Base-by-base conservation (phyloP, 192 early-diverging fungal genomes). In the Coemansia aciculifera region DNA sequence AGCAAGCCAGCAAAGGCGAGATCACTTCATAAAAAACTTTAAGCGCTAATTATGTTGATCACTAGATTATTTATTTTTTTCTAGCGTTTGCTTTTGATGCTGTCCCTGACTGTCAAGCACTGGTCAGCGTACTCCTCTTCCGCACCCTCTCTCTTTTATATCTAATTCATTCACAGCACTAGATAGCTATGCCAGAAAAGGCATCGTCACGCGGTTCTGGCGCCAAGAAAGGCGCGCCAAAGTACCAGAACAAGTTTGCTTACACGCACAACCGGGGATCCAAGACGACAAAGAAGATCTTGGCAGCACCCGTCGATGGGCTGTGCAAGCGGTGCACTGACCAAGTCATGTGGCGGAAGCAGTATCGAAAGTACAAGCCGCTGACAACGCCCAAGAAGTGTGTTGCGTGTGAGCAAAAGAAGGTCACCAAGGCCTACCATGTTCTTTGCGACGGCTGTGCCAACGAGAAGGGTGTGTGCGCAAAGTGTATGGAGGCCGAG, bases 341-440 rank as follows among this genome's bases (percentile, higher is more conserved):
- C 49, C 87, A 92, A 40, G 85, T 94, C 24, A 68, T 88, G 77
- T 93, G 89, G 90, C 85, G 92, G 59, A 97, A 99, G 78, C 91
- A 93, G 78, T 95, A 93, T 85, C 90, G 90, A 75, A 95, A 98
- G 81, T 99, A 99, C 85, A 99, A 98, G 86, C 94, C 95, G 38
- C 87, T 99, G 71, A 95, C 94, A 23, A 86, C 85, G 24, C 87
- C 91, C 62, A 95, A 95, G 78, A 94, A 91, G 69, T 99, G 78
- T 62, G 75, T 76, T 32, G 9, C 37, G 21, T 99, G 97, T 79
- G 63, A 90, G 49, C 86, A 91, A 75, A 95, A 93, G 72, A 85
- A 86, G 13, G 87, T 99, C 68, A 91, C 87, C 63, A 92, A 97
- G 67, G 95, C 95, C 17, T 99, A 99, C 79, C 97, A 98, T 83